Evolutionary conservation across 2,329 filamentous ascomycete genomes (phyloP).

Genomic region (Exserohilum turcica): DNA sequence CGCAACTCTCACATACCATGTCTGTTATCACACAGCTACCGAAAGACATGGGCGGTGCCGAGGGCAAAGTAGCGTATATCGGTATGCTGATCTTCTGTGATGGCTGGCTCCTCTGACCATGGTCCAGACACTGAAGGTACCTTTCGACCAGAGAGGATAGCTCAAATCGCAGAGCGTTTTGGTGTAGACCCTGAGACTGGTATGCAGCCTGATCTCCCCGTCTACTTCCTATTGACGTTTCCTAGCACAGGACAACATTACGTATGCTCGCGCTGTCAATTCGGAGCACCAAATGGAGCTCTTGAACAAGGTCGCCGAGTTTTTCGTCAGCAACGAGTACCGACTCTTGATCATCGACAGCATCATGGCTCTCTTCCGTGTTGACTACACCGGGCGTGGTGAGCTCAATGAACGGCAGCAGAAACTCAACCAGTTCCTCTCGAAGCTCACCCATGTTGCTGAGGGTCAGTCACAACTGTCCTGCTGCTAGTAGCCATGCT

Average conservation of each 20-base stretch:
- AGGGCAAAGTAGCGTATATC: slow-evolving; percentile 72
- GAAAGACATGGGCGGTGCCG: slow-evolving; percentile 67
- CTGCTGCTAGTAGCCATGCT: not conserved
- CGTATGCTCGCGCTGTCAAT: slow-evolving; percentile 67
- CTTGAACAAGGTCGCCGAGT: slow-evolving; percentile 64
- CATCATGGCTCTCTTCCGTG: slow-evolving; percentile 71
- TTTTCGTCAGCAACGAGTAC: slow-evolving; percentile 67
- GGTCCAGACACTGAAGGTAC: slow-evolving; percentile 49
- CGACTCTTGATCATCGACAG: slow-evolving; percentile 71
- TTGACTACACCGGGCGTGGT: slow-evolving; percentile 69
- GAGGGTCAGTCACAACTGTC: slow-evolving; percentile 53
- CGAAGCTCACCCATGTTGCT: slow-evolving; percentile 67
- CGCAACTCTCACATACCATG: slow-evolving; percentile 71
- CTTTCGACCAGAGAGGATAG: slow-evolving; percentile 69
- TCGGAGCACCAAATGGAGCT: slow-evolving; percentile 70
- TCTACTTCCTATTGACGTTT: slow-evolving; percentile 56
- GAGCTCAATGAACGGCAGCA: slow-evolving; percentile 72
- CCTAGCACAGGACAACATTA: slow-evolving; percentile 68
- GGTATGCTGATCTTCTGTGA: slow-evolving; percentile 44
- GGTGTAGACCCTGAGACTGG: slow-evolving; percentile 52
- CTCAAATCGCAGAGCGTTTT: slow-evolving; percentile 70
- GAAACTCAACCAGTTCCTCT: slow-evolving; percentile 68
- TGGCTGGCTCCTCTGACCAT: slow-evolving; percentile 8
- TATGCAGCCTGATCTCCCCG: slow-evolving; percentile 1
- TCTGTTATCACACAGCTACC: slow-evolving; percentile 66